Evolutionary conservation across 495 filamentous ascomycete species (phyloP).

Genomic region (Pyrenopolyporus hunteri): DNA sequence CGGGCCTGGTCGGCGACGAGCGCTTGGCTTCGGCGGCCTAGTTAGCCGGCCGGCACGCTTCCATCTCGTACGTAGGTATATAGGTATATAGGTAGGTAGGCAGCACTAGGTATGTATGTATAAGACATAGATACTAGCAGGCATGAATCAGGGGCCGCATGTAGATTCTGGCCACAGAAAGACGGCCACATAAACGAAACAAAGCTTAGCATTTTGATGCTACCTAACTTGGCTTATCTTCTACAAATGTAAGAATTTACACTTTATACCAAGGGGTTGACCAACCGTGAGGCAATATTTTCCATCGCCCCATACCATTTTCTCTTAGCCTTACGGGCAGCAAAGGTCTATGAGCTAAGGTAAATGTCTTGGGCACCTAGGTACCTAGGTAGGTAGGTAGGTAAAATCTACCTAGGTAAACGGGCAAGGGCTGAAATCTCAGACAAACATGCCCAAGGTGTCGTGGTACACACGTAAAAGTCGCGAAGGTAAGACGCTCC

Average conservation of each 20-base stretch:
- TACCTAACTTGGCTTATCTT: constrained; percentile 6
- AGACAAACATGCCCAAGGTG: constrained; percentile 9
- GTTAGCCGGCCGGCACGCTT: constrained; percentile 3
- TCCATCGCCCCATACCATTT: too few relatives aligned
- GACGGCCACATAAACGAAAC: constrained; percentile 30
- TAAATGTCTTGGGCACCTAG: too few relatives aligned
- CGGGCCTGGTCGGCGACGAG: constrained; percentile 24
- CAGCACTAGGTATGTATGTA: too few relatives aligned
- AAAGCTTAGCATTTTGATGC: constrained; percentile 20
- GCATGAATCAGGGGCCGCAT: not conserved
- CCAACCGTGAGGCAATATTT: not conserved
- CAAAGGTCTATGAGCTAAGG: too few relatives aligned
- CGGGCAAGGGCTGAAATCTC: not conserved
- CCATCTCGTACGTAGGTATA: constrained; percentile 2
- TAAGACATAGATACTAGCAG: too few relatives aligned
- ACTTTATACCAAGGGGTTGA: constrained; percentile 15
- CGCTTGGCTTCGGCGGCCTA: constrained; percentile 30
- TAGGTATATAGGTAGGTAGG: too few relatives aligned
- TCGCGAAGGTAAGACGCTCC: constrained; percentile 17
- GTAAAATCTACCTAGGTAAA: not conserved
- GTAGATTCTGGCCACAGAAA: constrained; percentile 20
- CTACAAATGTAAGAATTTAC: constrained; percentile 11
- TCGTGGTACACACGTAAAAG: not conserved
- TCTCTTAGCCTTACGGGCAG: not conserved
- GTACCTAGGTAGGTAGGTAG: too few relatives aligned